Conservation (phyloP, 768 basidiomycete species). For the Russula foetens region DNA sequence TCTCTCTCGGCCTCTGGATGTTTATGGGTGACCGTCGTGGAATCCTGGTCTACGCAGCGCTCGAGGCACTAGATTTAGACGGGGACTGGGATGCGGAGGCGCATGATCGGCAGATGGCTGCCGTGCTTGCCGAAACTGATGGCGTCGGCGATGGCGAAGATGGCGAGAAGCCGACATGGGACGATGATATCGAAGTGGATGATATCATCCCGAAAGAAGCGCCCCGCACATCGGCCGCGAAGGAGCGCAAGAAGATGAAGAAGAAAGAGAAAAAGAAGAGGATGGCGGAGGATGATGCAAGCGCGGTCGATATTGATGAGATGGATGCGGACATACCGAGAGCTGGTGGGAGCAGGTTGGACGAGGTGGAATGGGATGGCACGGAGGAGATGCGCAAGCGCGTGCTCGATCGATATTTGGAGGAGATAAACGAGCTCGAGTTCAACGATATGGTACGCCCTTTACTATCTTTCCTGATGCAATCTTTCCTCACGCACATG, state of each 20-base stretch:
- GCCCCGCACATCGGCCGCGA: background rate
- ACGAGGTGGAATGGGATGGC: conserved; percentile 71
- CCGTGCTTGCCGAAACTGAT: conserved; percentile 53
- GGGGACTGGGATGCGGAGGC: conserved; percentile 87
- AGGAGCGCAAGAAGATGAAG: conserved; percentile 25
- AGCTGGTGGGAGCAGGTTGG: conserved; percentile 21
- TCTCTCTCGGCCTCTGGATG: background rate
- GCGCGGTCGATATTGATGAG: conserved; percentile 37
- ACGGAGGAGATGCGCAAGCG: conserved; percentile 87
- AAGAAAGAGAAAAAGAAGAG: conserved; percentile 56
- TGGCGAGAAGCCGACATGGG: conserved; percentile 78
- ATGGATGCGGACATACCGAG: conserved; percentile 53
- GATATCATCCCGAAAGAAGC: conserved; percentile 40
- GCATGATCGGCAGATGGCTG: conserved; percentile 78
- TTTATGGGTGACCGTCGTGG: conserved; percentile 1
- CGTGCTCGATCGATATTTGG: conserved; percentile 82
- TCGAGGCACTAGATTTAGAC: conserved; percentile 74
- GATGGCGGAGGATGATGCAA: conserved; percentile 37
- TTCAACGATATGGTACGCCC: conserved; percentile 88
- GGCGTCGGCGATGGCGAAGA: conserved; percentile 28
- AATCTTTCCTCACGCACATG: background rate
- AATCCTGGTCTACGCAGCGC: conserved; percentile 32
- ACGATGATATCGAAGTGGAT: conserved; percentile 80
- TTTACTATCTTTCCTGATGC: background rate
- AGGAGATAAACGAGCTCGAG: conserved; percentile 82